Base-by-base conservation (phyloP, 768 basidiomycete species). In the Mycena leptocephala region DNA sequence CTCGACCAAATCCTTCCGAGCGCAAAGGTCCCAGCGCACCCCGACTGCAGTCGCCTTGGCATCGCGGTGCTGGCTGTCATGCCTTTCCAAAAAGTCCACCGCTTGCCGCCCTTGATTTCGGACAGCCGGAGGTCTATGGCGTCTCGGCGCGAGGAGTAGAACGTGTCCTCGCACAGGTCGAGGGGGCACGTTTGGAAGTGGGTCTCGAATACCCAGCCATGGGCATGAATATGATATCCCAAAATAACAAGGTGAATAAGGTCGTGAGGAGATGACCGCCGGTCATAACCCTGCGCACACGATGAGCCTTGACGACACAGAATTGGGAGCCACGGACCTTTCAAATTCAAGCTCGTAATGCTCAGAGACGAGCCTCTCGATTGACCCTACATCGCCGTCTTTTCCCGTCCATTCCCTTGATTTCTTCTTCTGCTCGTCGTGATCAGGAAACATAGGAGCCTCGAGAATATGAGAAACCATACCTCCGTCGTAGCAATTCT, bases 131-230 rank as follows among this genome's bases (percentile, higher is more conserved):
- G 75, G 71, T 91, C 88, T 76, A 94, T 90, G 16, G 87, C 80
- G 3, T 88, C 89, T 69, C 86, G 81, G 8, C 95, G 90, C 63
- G 91, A 85, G 22, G 86, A 82, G 76, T 90, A 91, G 78, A 95
- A 95, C 0, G 90, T 89, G 76, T 95, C 95, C 70, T 94, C 92
- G 3, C 88, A 89, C 24, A 96, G 88, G 80, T 96, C 95, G 35
- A 96, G 87, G 1, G 95, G 95, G 0, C 92, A 93, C 4, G 90
- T 87, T 80, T 96, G 95, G 79, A 90, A 96, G 16, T 88, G 87
- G 4, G 95, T 96, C 82, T 95, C 95, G 80, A 95, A 96, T 0
- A 93, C 95, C 95, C 95, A 7, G 92, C 90, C 13, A 95, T 82
- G 6, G 90, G 83, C 14, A 86, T 84, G 80, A 94, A 95, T 51